Evolutionary conservation across 2,329 filamentous ascomycete species (phyloP), one percentile per base, ranked within the genome.

Genomic region (Cytospora paraplurivora): DNA sequence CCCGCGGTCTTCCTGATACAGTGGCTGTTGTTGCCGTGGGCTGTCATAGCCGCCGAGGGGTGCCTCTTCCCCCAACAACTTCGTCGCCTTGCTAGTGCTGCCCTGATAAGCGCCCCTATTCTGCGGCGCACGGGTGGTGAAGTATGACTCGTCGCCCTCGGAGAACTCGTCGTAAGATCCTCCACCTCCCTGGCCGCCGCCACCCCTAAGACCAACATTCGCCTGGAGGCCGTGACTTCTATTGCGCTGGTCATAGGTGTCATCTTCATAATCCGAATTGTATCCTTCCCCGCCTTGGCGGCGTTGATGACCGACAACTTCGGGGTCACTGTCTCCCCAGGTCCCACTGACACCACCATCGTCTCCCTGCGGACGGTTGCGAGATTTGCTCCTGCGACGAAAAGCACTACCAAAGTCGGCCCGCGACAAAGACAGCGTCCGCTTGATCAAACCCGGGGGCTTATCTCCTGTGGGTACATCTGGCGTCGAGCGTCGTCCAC

Each of bases 391-490:
- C 19, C 74, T 73, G 21, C 75, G 74, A 15, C 82, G 76, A 62
- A 77, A 73, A 47, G 84, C 77, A 49, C 79, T 71, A 1, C 78
- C 78, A 21, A 80, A 78, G 62, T 85, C 82, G 13, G 79, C 82
- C 21, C 82, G 80, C 7, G 83, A 85, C 7, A 89, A 77, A 3
- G 87, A 91, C 62, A 89, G 75, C 0, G 86, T 88, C 34, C 88
- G 81, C 56, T 80, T 81, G 17, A 87, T 74, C 56, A 76, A 76
- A 7, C 62, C 52, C 17, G 71, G 66, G 13, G 77, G 76, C 19
- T 76, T 72, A 15, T 79, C 76, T 0, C 72, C 74, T 1, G 76
- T 76, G 21, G 69, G 72, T 17, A 66, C 64, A 50, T 66, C 64
- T 12, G 57, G 49, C 12, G 62, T 63, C 15, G 64, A 66, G 27